Base-by-base conservation (phyloP, 805 yeast species). In the Candida awuae region DNA sequence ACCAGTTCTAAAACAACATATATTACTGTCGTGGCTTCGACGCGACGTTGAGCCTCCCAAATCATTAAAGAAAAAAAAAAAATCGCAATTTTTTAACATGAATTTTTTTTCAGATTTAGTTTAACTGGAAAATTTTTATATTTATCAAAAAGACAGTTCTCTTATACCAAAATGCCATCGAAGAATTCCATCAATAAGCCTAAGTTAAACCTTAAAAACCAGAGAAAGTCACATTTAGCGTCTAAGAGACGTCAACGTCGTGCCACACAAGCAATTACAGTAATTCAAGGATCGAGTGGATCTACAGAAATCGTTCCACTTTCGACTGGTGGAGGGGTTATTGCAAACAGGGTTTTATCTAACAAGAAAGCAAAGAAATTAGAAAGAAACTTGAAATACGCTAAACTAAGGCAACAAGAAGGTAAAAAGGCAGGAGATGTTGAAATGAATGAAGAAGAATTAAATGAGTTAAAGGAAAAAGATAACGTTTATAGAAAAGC, bases 131-230 rank as follows among this genome's bases (percentile, higher is more conserved):
- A n/a, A n/a, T n/a, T n/a, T n/a, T n/a, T n/a, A 28, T 14, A 29
- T 20, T n/a, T 9, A 19, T n/a, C 35, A 35, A 4, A 15, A n/a
- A n/a, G n/a, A n/a, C n/a, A 5, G n/a, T 25, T 28, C 6, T 9
- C 13, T 28, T 14, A 15, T 6, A 13, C 6, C 4, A 26, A 19
- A 5, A 84, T 84, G 94, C 92, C 94, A 25, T 79, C 87, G 14
- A 81, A 73, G 62, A 85, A 84, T 67, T 75, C 86, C 32, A 69
- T 85, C 48, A 87, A 86, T 61, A 84, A 79, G 61, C 94, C 92
- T 34, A 80, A 79, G 57, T 73, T 71, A 49, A 70, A 72, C 45
- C 60, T 75, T 28, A 65, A 61, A 46, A 64, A 75, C 67, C 68
- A 43, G 67, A 68, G 37, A 79, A 73, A 58, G 67, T 72, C 32